Base-by-base conservation (phyloP, 495 filamentous ascomycete genomes). In the Ascodesmis nigricans region DNA sequence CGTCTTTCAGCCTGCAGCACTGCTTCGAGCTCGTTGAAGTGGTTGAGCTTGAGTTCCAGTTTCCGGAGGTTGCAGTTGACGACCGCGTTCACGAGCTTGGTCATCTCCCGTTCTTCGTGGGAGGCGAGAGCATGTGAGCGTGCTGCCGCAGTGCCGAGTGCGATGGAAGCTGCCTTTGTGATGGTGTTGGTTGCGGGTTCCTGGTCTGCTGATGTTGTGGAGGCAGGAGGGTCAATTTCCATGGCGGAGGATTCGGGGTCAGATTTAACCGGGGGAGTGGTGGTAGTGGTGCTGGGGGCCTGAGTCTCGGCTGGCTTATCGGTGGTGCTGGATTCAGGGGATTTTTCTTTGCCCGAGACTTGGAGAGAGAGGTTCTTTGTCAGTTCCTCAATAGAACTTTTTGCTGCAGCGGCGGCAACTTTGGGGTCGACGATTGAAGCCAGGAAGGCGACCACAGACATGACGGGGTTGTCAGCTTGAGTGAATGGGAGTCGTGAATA, bases 81-180 rank as follows among this genome's bases (percentile, higher is more conserved):
- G 0, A 80, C 71, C 2, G 77, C 68, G 7, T 78, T 80, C 15
- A 93, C 78, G 28, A 93, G 72, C 10, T 76, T 70, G 19, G 84
- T 84, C 75, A 92, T 84, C 52, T 91, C 78, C 18, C 87, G 80
- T 55, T 97, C 87, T 53, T 91, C 81, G 46, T 93, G 81, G 0
- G 87, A 92, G 6, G 81, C 79, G 19, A 97, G 69, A 3, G 75
- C 84, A 8, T 75, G 72, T 14, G 83, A 71, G 35, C 87, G 77
- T 1, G 78, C 81, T 8, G 82, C 82, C 17, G 82, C 72, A 19
- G 79, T 62, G 5, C 78, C 80, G 20, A 97, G 67, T 3, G 87
- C 75, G 32, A 90, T 69, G 18, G 74, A 82, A 3, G 79, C 64
- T 20, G 82, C 53, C 1, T 65, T 64, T 23, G 74, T 72, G 18